Evolutionary conservation across 2,329 filamentous ascomycete genomes (phyloP).

Genomic region (Thermothelomyces thermophilus): DNA sequence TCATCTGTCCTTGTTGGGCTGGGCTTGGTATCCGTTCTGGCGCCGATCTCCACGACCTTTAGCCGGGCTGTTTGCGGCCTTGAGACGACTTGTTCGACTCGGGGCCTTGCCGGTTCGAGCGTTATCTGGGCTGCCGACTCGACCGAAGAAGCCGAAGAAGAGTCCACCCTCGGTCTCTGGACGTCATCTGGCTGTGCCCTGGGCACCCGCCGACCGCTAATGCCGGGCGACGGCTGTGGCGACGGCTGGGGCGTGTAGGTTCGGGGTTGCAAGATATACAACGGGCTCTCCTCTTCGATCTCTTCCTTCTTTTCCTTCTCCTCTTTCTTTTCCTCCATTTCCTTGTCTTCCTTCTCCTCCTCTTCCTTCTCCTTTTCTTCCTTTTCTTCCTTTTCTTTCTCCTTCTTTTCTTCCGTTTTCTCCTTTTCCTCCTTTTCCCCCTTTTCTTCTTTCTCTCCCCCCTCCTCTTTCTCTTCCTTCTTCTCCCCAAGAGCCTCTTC

Average conservation of each 20-base stretch:
- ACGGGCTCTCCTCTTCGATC: constrained; percentile 32
- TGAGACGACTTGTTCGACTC: constrained; percentile 12
- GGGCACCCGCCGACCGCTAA: constrained; percentile 25
- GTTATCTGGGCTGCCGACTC: constrained; percentile 13
- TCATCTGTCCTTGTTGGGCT: constrained; percentile 2
- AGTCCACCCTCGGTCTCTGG: not conserved
- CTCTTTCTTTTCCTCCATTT: no score
- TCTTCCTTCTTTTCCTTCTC: constrained; percentile 12
- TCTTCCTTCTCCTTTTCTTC: no score
- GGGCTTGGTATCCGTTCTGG: constrained; percentile 11
- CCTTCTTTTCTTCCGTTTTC: no score
- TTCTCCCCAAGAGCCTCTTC: no score
- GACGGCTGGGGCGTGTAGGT: constrained; percentile 50
- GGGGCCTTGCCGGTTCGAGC: constrained; percentile 11
- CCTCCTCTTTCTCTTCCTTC: constrained; percentile 14
- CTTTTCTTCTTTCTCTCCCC: constrained; percentile 27
- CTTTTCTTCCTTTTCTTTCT: no score
- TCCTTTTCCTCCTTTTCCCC: no score
- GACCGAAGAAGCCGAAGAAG: constrained; percentile 10
- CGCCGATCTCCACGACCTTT: constrained; percentile 20
- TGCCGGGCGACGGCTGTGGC: constrained; percentile 42
- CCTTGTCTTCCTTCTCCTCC: no score
- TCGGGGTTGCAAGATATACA: constrained; percentile 51
- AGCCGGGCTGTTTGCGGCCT: constrained; percentile 17
- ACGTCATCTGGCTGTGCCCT: not conserved